phyloP scores from a whole-genome alignment of 306 rosid genomes.

The Prunus salicina region DNA sequence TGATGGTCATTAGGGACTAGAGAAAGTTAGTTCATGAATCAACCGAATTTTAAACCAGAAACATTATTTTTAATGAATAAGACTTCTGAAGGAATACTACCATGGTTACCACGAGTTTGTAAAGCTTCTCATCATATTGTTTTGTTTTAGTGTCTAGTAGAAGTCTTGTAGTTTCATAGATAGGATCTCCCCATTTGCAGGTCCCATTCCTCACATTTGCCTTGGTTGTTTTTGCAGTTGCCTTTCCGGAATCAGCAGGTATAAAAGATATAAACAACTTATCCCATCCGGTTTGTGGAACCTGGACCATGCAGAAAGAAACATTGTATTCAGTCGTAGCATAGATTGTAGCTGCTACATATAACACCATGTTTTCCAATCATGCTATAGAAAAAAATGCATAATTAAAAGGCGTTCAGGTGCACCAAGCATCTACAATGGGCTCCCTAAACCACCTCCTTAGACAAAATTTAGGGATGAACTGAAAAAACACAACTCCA shows the following conservation, averaged over 20 bases:
- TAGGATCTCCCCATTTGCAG: conserved; percentile 98
- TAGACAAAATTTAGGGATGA: too few species aligned
- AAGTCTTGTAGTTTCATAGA: conserved; percentile 95
- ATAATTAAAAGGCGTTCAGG: not conserved
- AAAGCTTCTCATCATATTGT: conserved; percentile 82
- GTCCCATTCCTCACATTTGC: conserved; percentile 96
- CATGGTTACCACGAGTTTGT: conserved; percentile 89
- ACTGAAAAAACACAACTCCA: too few species aligned
- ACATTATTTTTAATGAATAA: not conserved
- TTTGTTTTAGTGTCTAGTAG: conserved; percentile 86
- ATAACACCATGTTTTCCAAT: not conserved
- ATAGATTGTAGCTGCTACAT: conserved; percentile 21
- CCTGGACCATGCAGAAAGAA: conserved; percentile 48
- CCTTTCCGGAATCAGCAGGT: conserved; percentile 88
- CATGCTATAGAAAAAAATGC: conserved; percentile 2
- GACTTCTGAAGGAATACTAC: conserved; percentile 42
- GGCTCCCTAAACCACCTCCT: too few species aligned
- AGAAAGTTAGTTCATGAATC: not conserved
- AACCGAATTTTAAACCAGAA: conserved; percentile 1
- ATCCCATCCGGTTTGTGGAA: conserved; percentile 98
- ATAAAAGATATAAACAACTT: conserved; percentile 80
- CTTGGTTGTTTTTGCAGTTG: conserved; percentile 85
- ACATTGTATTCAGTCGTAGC: conserved; percentile 28
- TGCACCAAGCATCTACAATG: not conserved
- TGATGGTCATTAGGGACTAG: conserved; percentile 14